Evolutionary conservation across 257 asterid genomes (phyloP), one percentile per base, ranked within the genome.

Genomic region (Gentiana macrophylla): DNA sequence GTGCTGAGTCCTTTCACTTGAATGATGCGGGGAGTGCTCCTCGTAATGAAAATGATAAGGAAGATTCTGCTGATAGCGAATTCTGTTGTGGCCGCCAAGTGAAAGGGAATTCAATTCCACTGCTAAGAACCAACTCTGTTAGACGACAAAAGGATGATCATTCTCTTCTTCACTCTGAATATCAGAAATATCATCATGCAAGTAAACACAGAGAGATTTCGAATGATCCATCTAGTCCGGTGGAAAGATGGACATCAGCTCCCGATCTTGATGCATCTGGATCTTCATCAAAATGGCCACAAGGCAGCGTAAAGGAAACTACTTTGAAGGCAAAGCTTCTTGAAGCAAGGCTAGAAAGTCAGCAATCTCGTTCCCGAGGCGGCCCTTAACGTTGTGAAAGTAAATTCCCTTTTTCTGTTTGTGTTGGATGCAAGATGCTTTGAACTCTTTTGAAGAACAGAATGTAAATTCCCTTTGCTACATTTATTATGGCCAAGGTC

Each of bases 261-360:
- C 68, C 56, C 4, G 74, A 67, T 55, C 77, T 62, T 33, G 70
- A 70, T 49, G 61, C 57, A 35, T 60, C 65, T 5, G 89, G 75
- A 59, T 62, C 83, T 13, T 63, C 80, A 66, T 67, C 72, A 4
- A 70, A 69, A 64, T 34, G 71, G 75, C 67, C 62, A 3, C 72
- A 37, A 47, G 77, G 72, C 34, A 32, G 24, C 24, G 46, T 68
- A 13, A 81, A 70, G 62, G 81, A 80, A 1, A 77, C 77, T 60
- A 84, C 94, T 46, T 68, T 91, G 77, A 77, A 76, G 81, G 95
- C 86, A 9, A 84, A 77, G 84, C 76, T 90, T 72, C 83, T 84
- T 15, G 96, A 90, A 71, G 96, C 98, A 12, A 79, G 98, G 73
- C 51, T 77, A 3, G 85, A 74, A 60, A 68, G 73, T 52, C 83